These are phyloP conservation scores for Ascoidea rubescens DNA, from an alignment of 805 yeast species.

Conservation along the genomic window DNA sequence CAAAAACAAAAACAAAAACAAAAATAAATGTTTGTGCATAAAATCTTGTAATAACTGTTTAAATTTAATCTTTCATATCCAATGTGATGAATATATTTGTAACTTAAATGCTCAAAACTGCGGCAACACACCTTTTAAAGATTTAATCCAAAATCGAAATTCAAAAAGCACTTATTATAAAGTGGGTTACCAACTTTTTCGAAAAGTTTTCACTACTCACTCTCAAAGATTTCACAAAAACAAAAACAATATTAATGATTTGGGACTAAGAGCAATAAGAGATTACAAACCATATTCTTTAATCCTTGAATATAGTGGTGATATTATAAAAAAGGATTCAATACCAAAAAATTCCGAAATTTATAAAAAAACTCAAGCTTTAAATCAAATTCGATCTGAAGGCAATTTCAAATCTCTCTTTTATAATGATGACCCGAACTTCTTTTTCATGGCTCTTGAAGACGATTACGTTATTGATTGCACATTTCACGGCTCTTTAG, in stretches of 20 bases:
- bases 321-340: slow-evolving; percentile 19
- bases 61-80: no score
- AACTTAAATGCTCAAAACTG: neutral
- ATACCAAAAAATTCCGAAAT: slow-evolving; percentile 19
- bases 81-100: slow-evolving; percentile 7
- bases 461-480: slow-evolving; percentile 30
- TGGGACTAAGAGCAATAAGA: slow-evolving; percentile 26
- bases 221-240: slow-evolving; percentile 19
- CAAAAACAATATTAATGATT: slow-evolving; percentile 25
- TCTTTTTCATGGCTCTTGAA: slow-evolving; percentile 28
- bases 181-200: neutral
- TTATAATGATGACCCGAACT: slow-evolving; percentile 12
- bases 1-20: slow-evolving; percentile 21
- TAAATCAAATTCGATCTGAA: no score
- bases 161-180: neutral
- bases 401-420: no score
- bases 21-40: slow-evolving; percentile 6
- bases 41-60: neutral
- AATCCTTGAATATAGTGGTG: slow-evolving; percentile 37
- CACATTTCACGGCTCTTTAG: slow-evolving; percentile 30
- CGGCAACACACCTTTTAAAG: neutral
- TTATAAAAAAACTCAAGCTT: no score
- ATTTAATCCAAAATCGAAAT: neutral
- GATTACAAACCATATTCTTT: slow-evolving; percentile 23
- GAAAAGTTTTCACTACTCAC: no score